phyloP scores from a whole-genome alignment of 805 yeast species.

The Ogataea pignaliae region DNA sequence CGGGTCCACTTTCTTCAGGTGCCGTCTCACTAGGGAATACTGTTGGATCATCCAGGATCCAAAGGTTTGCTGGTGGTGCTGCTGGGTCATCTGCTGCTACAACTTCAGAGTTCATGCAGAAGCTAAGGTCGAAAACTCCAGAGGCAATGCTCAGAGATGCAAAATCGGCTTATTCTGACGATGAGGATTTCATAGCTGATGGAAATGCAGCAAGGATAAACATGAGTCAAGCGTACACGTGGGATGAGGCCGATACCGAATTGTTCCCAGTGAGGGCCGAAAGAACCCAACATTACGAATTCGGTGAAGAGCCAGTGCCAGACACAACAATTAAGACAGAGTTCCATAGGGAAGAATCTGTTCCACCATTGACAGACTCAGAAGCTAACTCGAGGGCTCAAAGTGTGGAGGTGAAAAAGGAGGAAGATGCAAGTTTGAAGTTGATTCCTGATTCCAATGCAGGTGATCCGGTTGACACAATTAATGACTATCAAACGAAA shows the following conservation, averaged over 20 bases:
- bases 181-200: slow-evolving; percentile 20
- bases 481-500: slow-evolving; percentile 28
- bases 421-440: slow-evolving; percentile 8
- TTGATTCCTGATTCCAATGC: slow-evolving; percentile 10
- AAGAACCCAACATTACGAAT: slow-evolving; percentile 42
- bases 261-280: slow-evolving; percentile 71
- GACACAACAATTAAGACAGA: slow-evolving; percentile 32
- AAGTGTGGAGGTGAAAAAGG: slow-evolving; percentile 14
- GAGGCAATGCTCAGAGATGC: slow-evolving; percentile 11
- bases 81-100: slow-evolving; percentile 21
- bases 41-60: slow-evolving; percentile 6
- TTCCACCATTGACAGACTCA: slow-evolving; percentile 13
- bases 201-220: slow-evolving; percentile 48
- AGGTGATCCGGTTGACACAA: slow-evolving; percentile 11
- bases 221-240: slow-evolving; percentile 57
- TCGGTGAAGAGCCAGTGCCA: slow-evolving; percentile 27
- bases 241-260: slow-evolving; percentile 48
- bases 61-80: slow-evolving; percentile 14
- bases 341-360: slow-evolving; percentile 23
- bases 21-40: slow-evolving; percentile 41
- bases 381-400: slow-evolving; percentile 21
- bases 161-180: slow-evolving; percentile 36
- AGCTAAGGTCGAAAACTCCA: slow-evolving; percentile 12
- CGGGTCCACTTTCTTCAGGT: slow-evolving; percentile 74
- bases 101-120: slow-evolving; percentile 36